phyloP scores from a whole-genome alignment of 2,329 filamentous ascomycete genomes.

The Xylaria sp. region DNA sequence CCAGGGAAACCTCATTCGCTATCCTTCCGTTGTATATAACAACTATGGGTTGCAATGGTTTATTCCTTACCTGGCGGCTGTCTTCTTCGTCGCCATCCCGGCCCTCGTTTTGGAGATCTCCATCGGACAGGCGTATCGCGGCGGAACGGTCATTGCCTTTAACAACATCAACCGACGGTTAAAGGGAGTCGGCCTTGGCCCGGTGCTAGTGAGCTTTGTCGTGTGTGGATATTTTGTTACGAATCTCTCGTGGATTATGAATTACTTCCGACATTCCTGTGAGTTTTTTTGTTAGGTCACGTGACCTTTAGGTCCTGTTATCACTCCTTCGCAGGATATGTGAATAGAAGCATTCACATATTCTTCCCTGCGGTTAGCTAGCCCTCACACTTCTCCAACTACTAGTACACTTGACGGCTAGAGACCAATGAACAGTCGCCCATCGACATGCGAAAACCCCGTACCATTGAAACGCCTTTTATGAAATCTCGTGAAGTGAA shows the following conservation, averaged over 20 bases:
- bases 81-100: conserved; percentile 62
- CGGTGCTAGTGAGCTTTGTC: conserved; percentile 42
- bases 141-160: conserved; percentile 60
- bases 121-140: conserved; percentile 70
- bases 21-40: conserved; percentile 64
- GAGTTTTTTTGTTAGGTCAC: too few relatives aligned
- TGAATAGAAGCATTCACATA: too few relatives aligned
- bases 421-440: too few relatives aligned
- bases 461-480: too few relatives aligned
- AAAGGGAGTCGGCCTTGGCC: conserved; percentile 58
- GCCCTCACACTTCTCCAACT: too few relatives aligned
- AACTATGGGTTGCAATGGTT: conserved; percentile 66
- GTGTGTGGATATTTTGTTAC: conserved; percentile 7
- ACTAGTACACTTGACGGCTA: too few relatives aligned
- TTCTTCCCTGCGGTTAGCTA: too few relatives aligned
- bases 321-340: too few relatives aligned
- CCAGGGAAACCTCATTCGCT: conserved; percentile 63
- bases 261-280: conserved; percentile 16
- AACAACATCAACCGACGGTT: conserved; percentile 58
- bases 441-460: too few relatives aligned
- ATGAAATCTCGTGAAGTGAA: background rate
- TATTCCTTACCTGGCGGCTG: conserved; percentile 60
- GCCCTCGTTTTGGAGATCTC: conserved; percentile 65
- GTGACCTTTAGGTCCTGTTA: too few relatives aligned
- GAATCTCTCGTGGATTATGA: conserved; percentile 15